Conservation (phyloP, 2,329 filamentous ascomycete species). For the Macroventuria anomochaeta region DNA sequence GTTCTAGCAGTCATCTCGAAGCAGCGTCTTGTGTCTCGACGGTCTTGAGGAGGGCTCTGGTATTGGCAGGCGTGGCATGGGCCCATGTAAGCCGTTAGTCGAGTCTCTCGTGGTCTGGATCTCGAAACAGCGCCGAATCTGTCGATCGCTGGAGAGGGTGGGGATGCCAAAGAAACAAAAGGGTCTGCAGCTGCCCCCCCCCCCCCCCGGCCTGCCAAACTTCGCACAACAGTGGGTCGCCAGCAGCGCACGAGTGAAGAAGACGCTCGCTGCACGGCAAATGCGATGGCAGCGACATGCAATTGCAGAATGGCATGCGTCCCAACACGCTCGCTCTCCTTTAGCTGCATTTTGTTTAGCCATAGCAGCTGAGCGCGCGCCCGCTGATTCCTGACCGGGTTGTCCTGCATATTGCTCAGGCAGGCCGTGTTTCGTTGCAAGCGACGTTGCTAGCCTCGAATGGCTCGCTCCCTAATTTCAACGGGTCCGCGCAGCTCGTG, state of each 20-base stretch:
- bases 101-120: conserved; percentile 8
- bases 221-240: background rate
- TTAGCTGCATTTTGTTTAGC: background rate
- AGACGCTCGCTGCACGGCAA: background rate
- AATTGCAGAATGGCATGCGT: conserved; percentile 8
- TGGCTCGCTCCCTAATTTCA: conserved; percentile 24
- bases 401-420: too few relatives aligned
- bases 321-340: background rate
- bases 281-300: conserved; percentile 7
- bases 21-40: conserved; percentile 6
- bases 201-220: background rate
- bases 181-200: background rate
- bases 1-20: conserved; percentile 1
- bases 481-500: conserved; percentile 19
- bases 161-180: conserved; percentile 2
- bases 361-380: background rate
- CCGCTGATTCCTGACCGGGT: background rate
- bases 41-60: background rate
- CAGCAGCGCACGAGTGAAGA: too few relatives aligned
- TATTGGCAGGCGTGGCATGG: conserved; percentile 5
- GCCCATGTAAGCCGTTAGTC: conserved; percentile 1
- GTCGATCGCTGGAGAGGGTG: conserved; percentile 10
- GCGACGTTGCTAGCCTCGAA: conserved; percentile 10
- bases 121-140: background rate
- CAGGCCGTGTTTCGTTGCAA: conserved; percentile 10